phyloP scores from a whole-genome alignment of 148 eudicot genomes.

The Salicornia ramosissima region DNA sequence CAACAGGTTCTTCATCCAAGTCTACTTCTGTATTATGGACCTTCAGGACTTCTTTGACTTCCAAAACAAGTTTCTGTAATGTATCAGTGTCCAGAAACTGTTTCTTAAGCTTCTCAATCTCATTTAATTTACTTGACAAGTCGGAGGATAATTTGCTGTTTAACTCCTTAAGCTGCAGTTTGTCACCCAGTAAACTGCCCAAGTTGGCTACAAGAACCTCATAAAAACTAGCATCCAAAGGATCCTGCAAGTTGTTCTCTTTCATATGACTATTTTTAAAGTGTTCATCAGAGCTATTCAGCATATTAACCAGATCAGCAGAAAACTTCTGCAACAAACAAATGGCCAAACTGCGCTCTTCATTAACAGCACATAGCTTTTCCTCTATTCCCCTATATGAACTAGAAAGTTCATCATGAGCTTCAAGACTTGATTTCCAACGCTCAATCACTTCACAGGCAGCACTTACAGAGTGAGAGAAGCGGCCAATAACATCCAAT shows the following conservation, averaged over 20 bases:
- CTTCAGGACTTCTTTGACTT: slow-evolving; percentile 44
- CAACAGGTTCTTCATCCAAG: slow-evolving; percentile 36
- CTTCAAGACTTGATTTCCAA: slow-evolving; percentile 47
- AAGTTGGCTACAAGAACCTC: slow-evolving; percentile 50
- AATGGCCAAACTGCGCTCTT: slow-evolving; percentile 36
- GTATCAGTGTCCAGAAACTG: slow-evolving; percentile 40
- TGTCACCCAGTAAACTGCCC: slow-evolving; percentile 39
- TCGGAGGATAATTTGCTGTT: slow-evolving; percentile 46
- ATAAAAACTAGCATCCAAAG: slow-evolving; percentile 39
- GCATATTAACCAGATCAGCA: slow-evolving; percentile 42
- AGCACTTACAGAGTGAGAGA: slow-evolving; percentile 45
- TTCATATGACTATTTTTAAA: slow-evolving; percentile 24
- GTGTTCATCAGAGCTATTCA: slow-evolving; percentile 30
- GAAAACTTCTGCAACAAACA: slow-evolving; percentile 46
- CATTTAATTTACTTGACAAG: slow-evolving; percentile 45
- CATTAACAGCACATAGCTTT: slow-evolving; percentile 35
- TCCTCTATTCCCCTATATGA: slow-evolving; percentile 34
- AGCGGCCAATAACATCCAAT: slow-evolving; percentile 32
- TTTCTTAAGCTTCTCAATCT: slow-evolving; percentile 49
- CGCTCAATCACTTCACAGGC: slow-evolving; percentile 56
- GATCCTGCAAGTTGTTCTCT: slow-evolving; percentile 33
- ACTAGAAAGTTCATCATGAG: slow-evolving; percentile 34
- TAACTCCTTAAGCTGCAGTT: slow-evolving; percentile 48
- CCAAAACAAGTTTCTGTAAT: slow-evolving; percentile 52
- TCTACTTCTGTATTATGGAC: slow-evolving; percentile 34